Base-by-base conservation (phyloP, 2,329 filamentous ascomycete species). In the Pseudogymnoascus sp. region DNA sequence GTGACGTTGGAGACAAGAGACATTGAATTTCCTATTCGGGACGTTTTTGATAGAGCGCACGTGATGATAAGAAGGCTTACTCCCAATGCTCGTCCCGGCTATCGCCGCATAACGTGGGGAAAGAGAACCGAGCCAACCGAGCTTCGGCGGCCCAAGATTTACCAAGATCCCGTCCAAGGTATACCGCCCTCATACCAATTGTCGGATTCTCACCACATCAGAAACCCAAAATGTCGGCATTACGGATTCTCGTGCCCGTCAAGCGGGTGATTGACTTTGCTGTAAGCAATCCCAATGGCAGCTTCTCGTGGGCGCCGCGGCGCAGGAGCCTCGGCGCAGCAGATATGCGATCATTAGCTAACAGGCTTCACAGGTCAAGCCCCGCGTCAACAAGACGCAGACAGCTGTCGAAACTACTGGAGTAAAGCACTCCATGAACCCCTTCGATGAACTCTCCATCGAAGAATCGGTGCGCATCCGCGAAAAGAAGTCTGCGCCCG, bases 381-480 rank as follows among this genome's bases (percentile, higher is more conserved):
- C 84, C 63, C 84, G 85, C 68, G 84, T 88, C 74, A 88, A 88
- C 80, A 87, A 86, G 75, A 78, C 84, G 70, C 82, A 84, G 61
- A 97, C 93, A 65, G 93, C 86, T 73, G 89, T 99, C 77, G 93
- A 97, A 78, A 96, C 90, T 62, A 83, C 88, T 67, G 90, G 90
- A 69, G 92, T 97, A 72, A 97, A 97, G 79, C 93, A 97, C 83
- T 92, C 88, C 74, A 93, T 99, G 85, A 99, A 97, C 82, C 94
- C 94, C 17, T 99, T 99, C 79, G 94, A 99, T 81, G 94, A 99
- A 77, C 90, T 99, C 72, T 95, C 92, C 44, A 87, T 99, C 76
- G 94, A 99, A 79, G 94, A 97, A 80, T 91, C 92, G 60, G 90
- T 97, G 60, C 91, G 91, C 41, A 89, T 99, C 73, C 92, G 94